These are phyloP conservation scores for Candida cerambycidarum DNA, from an alignment of 805 yeast genomes.

Conservation along the genomic window DNA sequence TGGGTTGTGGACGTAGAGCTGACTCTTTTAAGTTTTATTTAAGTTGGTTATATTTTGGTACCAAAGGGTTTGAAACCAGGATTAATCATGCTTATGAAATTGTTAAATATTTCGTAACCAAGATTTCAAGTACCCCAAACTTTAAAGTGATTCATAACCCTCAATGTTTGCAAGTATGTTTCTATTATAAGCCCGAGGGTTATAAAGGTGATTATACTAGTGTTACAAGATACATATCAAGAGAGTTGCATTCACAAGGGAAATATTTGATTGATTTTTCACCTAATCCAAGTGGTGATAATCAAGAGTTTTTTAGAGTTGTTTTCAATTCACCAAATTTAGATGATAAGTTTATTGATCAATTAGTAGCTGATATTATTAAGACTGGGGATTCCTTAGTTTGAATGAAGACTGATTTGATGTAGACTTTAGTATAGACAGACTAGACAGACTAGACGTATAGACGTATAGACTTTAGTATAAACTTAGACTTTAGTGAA, in stretches of 20 bases:
- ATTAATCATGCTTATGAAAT: constrained; percentile 72
- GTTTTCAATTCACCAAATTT: constrained; percentile 73
- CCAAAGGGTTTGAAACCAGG: constrained; percentile 59
- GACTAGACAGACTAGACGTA: too few relatives aligned
- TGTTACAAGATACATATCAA: constrained; percentile 61
- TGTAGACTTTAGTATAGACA: too few relatives aligned
- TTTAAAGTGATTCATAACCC: constrained; percentile 60
- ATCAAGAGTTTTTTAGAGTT: constrained; percentile 73
- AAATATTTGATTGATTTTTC: constrained; percentile 76
- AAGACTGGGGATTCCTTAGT: constrained; percentile 21
- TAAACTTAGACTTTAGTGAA: too few relatives aligned
- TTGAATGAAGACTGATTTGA: too few relatives aligned
- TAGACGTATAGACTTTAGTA: too few relatives aligned
- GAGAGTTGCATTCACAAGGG: constrained; percentile 59
- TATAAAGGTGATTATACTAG: constrained; percentile 45
- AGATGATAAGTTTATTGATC: constrained; percentile 34
- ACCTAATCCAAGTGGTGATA: constrained; percentile 54
- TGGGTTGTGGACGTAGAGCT: constrained; percentile 89
- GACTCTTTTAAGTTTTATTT: constrained; percentile 77
- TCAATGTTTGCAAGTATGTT: constrained; percentile 82
- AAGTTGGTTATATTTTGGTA: constrained; percentile 81
- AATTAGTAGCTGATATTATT: constrained; percentile 33
- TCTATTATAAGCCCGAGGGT: constrained; percentile 57
- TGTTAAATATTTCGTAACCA: constrained; percentile 58
- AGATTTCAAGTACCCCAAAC: constrained; percentile 35